phyloP scores from a whole-genome alignment of 2,329 filamentous ascomycete species.

The Phaeosphaeria sp. region DNA sequence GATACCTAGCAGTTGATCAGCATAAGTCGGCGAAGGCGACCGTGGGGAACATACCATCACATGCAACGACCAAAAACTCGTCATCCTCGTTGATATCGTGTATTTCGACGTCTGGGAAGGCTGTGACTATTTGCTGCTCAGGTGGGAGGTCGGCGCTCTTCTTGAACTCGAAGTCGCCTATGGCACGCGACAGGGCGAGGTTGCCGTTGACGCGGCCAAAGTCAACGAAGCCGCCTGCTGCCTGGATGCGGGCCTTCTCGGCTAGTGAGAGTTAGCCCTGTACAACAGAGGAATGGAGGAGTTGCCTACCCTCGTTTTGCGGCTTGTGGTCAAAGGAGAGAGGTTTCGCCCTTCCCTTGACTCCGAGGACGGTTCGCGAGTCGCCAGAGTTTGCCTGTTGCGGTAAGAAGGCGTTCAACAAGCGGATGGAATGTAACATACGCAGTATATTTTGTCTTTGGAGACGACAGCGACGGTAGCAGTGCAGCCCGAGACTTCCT shows the following conservation, averaged over 20 bases:
- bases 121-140: conserved; percentile 98
- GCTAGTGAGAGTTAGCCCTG: conserved; percentile 59
- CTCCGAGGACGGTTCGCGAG: conserved; percentile 90
- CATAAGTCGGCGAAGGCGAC: neutral
- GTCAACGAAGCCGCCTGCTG: conserved; percentile 96
- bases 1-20: conserved; percentile 70
- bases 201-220: conserved; percentile 99
- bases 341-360: conserved; percentile 96
- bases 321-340: conserved; percentile 99
- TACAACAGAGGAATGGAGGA: neutral
- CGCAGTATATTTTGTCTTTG: conserved; percentile 90
- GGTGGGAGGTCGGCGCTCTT: conserved; percentile 96
- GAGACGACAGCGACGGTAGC: conserved; percentile 90
- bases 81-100: conserved; percentile 93
- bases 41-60: conserved; percentile 45
- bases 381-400: conserved; percentile 92
- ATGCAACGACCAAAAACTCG: conserved; percentile 70
- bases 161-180: conserved; percentile 99
- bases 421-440: conserved; percentile 63
- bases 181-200: conserved; percentile 92
- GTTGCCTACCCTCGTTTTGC: conserved; percentile 80
- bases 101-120: conserved; percentile 90
- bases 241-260: conserved; percentile 94
- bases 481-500: conserved; percentile 97
- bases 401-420: conserved; percentile 15